phyloP scores from a whole-genome alignment of 2,329 filamentous ascomycete species.

The Ophiostoma himal-ulmi region DNA sequence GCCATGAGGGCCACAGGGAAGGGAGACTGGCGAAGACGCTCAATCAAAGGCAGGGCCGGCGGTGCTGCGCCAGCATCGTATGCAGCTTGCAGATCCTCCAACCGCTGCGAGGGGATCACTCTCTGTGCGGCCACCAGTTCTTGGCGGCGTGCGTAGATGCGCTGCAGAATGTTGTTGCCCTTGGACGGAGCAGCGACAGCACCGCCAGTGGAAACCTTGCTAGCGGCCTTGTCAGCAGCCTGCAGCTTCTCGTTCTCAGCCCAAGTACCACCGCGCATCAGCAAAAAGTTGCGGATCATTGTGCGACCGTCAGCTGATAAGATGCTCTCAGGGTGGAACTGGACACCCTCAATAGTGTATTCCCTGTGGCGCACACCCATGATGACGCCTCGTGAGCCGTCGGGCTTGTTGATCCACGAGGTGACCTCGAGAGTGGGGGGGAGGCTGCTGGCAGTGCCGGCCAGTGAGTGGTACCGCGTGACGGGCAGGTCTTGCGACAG shows the following conservation, averaged over 20 bases:
- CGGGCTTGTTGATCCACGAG: constrained; percentile 76
- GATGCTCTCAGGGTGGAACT: constrained; percentile 97
- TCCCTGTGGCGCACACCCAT: constrained; percentile 96
- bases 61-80: constrained; percentile 82
- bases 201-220: constrained; percentile 17
- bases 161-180: constrained; percentile 72
- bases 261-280: constrained; percentile 87
- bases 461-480: constrained; percentile 92
- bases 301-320: constrained; percentile 78
- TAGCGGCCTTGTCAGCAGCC: constrained; percentile 33
- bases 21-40: constrained; percentile 71
- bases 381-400: constrained; percentile 77
- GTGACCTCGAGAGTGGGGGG: constrained; percentile 82
- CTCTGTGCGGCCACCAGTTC: constrained; percentile 74
- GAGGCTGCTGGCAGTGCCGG: constrained; percentile 81
- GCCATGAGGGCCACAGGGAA: constrained; percentile 93
- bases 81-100: constrained; percentile 75
- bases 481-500: constrained; percentile 76
- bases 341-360: constrained; percentile 86
- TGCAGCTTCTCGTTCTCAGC: constrained; percentile 63
- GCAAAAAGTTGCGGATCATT: constrained; percentile 91
- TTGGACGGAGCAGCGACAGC: constrained; percentile 52
- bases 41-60: constrained; percentile 72
- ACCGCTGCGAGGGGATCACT: constrained; percentile 74
- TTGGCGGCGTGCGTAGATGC: constrained; percentile 79